Percentiles rank a stretch among this genome's conserved stretches.
phyloP scores from a whole-genome alignment of 2,329 filamentous ascomycete genomes.

The Colletotrichum spaethianum region DNA sequence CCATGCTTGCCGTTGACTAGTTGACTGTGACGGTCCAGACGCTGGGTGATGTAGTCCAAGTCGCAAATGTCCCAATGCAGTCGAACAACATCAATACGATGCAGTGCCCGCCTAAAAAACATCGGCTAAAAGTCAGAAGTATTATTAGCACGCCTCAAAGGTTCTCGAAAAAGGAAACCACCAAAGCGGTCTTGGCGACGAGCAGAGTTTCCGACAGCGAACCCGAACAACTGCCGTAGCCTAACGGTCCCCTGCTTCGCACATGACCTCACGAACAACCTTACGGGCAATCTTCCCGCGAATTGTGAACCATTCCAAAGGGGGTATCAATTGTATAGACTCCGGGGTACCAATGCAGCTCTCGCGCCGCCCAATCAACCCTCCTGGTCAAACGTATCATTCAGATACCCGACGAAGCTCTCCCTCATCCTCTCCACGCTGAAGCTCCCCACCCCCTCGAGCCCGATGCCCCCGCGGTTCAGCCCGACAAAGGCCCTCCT shows the following conservation, averaged over 20 bases:
- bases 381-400: conserved; percentile 74
- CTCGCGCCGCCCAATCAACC: conserved; percentile 51
- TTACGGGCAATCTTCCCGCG: neutral
- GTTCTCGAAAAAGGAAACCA: neutral
- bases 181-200: neutral
- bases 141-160: neutral
- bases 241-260: neutral
- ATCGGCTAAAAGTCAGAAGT: neutral
- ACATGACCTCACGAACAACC: neutral
- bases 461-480: conserved; percentile 78
- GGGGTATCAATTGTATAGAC: conserved; percentile 21
- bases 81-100: neutral
- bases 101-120: neutral
- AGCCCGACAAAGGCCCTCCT: conserved; percentile 83
- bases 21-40: conserved; percentile 5
- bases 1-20: neutral
- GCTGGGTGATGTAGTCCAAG: neutral
- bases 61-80: neutral
- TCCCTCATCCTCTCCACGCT: conserved; percentile 69
- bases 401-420: conserved; percentile 77
- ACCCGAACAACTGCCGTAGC: neutral
- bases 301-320: neutral
- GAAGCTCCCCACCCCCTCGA: conserved; percentile 69
- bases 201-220: neutral
- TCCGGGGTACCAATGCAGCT: neutral